Percentiles rank a stretch among this genome's conserved stretches.
Evolutionary conservation across 2,329 filamentous ascomycete genomes (phyloP).

Genomic region (Colletotrichum lentis): DNA sequence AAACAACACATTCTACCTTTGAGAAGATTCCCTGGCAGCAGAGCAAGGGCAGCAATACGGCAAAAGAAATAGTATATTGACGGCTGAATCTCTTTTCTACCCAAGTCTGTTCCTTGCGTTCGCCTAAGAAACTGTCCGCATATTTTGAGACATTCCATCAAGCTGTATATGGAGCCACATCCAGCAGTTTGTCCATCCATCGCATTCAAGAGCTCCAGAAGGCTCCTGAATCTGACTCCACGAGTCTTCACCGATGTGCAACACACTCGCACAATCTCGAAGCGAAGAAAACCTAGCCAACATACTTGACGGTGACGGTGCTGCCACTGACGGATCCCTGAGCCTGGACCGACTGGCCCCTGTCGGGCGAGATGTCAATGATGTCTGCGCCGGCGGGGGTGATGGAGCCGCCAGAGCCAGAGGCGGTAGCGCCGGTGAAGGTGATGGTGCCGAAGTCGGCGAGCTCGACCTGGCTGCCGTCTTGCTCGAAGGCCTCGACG

Average conservation of each 20-base stretch:
- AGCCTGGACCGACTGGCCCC: conserved; percentile 29
- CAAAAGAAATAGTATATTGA: too few species aligned
- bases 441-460: conserved; percentile 45
- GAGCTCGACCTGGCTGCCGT: conserved; percentile 42
- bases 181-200: background rate
- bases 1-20: too few species aligned
- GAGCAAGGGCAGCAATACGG: too few species aligned
- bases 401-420: conserved; percentile 39
- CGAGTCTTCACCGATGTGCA: accelerated
- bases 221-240: background rate
- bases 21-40: too few species aligned
- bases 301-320: conserved; percentile 29
- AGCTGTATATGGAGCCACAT: too few species aligned
- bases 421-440: conserved; percentile 42
- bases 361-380: conserved; percentile 38
- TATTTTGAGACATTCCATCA: too few species aligned
- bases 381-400: conserved; percentile 38
- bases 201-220: background rate
- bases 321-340: conserved; percentile 29
- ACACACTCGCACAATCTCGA: too few species aligned
- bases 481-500: conserved; percentile 56
- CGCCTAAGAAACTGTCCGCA: too few species aligned
- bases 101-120: too few species aligned
- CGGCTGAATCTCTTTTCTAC: too few species aligned
- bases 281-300: conserved; percentile 26